Percentiles rank a stretch among this genome's conserved stretches.
Conservation (phyloP, 2,329 filamentous ascomycete genomes). For the Myriosclerotinia duriaeana region DNA sequence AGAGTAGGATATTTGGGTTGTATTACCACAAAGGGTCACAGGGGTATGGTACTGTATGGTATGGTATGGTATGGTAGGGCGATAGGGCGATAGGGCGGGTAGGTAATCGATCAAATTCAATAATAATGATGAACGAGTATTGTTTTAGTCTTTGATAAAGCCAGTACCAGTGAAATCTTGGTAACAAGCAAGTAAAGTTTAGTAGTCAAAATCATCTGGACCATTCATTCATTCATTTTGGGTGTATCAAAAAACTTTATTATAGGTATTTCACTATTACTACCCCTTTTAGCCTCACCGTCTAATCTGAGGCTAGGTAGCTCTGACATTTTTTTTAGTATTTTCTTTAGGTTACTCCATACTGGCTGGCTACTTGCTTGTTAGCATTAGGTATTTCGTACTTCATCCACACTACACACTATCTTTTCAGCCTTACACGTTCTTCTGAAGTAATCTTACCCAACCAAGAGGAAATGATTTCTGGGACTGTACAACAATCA, state of each 20-base stretch:
- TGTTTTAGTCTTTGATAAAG: background rate
- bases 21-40: background rate
- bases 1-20: background rate
- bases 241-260: background rate
- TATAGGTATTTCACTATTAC: background rate
- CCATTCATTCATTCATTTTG: background rate
- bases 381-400: too few species aligned
- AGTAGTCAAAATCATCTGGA: background rate
- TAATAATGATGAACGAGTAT: background rate
- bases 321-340: background rate
- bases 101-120: background rate
- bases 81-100: background rate
- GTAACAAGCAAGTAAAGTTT: background rate
- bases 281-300: conserved; percentile 1
- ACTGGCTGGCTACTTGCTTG: too few species aligned
- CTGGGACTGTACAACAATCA: background rate
- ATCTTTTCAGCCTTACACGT: conserved; percentile 22
- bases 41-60: background rate
- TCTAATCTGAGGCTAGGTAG: background rate
- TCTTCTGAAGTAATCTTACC: conserved; percentile 19
- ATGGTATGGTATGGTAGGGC: too few species aligned
- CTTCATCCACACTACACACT: conserved; percentile 3
- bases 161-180: background rate
- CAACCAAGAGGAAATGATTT: conserved; percentile 10
- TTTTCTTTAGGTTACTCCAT: too few species aligned